phyloP scores from a whole-genome alignment of 768 basidiomycete genomes.

The Boletus bicolor region DNA sequence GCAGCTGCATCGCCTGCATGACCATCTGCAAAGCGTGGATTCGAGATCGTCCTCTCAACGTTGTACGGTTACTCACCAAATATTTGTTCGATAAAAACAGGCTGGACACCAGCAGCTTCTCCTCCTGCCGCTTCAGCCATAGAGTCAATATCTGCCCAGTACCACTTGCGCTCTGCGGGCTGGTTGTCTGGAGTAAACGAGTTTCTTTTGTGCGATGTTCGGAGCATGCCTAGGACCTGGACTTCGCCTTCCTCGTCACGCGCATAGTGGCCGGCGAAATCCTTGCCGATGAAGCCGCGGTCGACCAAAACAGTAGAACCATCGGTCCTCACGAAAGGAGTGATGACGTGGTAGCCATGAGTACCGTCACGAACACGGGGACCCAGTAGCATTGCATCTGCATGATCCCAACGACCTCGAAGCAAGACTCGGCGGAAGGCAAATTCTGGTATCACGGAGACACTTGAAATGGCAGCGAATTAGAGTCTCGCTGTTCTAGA shows the following conservation, averaged over 20 bases:
- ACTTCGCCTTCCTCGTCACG: conserved; percentile 53
- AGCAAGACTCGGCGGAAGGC: conserved; percentile 81
- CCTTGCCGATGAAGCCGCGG: conserved; percentile 79
- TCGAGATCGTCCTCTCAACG: neutral
- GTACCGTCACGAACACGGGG: conserved; percentile 89
- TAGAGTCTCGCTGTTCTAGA: conserved; percentile 16
- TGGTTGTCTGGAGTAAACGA: conserved; percentile 87
- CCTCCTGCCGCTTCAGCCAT: conserved; percentile 82
- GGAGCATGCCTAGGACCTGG: conserved; percentile 82
- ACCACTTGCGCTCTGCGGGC: conserved; percentile 79
- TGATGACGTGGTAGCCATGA: conserved; percentile 84
- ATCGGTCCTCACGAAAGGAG: conserved; percentile 75
- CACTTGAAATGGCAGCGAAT: conserved; percentile 36
- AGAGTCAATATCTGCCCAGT: conserved; percentile 81
- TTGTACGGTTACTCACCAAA: conserved; percentile 57
- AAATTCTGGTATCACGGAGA: conserved; percentile 83
- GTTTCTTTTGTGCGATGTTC: conserved; percentile 71
- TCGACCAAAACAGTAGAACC: conserved; percentile 89
- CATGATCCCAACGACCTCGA: conserved; percentile 75
- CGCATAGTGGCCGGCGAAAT: conserved; percentile 42
- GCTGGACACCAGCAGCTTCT: conserved; percentile 67
- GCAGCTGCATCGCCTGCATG: conserved; percentile 70
- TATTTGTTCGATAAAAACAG: conserved; percentile 87
- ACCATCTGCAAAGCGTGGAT: conserved; percentile 56
- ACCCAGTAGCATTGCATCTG: conserved; percentile 73